phyloP scores from a whole-genome alignment of 1,139 yeast genomes.

The Nakaseomyces sp. region DNA sequence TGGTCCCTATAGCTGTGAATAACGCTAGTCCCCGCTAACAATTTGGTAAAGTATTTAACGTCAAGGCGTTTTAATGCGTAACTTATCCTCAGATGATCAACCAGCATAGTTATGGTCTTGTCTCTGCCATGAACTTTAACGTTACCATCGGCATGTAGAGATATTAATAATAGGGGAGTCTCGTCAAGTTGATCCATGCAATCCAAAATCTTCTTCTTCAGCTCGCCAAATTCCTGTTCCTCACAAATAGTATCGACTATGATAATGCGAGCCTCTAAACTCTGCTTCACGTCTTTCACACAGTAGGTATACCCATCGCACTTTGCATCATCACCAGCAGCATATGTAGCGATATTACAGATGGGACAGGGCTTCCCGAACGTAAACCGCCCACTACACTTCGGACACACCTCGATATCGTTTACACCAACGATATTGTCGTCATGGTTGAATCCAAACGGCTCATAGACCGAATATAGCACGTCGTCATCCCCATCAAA shows the following conservation, averaged over 20 bases:
- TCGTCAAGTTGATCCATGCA: not conserved
- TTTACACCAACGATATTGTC: not conserved
- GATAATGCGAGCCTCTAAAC: not conserved
- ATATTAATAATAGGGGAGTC: not conserved
- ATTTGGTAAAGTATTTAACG: not conserved
- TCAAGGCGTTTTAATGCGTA: not conserved
- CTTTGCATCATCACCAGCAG: not conserved
- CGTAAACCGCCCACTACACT: not conserved
- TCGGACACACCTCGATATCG: not conserved
- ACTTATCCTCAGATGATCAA: not conserved
- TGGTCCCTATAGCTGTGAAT: conserved; percentile 1
- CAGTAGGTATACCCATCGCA: not conserved
- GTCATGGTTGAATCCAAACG: not conserved
- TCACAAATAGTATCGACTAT: not conserved
- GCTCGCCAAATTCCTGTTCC: not conserved
- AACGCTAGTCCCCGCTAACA: not conserved
- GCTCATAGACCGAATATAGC: conserved; percentile 2
- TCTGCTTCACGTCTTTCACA: not conserved
- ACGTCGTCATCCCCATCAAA: not conserved
- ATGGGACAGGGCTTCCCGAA: not conserved
- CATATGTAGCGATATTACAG: not conserved
- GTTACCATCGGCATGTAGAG: not conserved
- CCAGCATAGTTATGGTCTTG: not conserved
- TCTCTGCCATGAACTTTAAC: conserved; percentile 2
- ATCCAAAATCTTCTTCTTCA: conserved; percentile 3